Conservation (phyloP, 768 basidiomycete genomes). For the Hydnomerulius pinastri region DNA sequence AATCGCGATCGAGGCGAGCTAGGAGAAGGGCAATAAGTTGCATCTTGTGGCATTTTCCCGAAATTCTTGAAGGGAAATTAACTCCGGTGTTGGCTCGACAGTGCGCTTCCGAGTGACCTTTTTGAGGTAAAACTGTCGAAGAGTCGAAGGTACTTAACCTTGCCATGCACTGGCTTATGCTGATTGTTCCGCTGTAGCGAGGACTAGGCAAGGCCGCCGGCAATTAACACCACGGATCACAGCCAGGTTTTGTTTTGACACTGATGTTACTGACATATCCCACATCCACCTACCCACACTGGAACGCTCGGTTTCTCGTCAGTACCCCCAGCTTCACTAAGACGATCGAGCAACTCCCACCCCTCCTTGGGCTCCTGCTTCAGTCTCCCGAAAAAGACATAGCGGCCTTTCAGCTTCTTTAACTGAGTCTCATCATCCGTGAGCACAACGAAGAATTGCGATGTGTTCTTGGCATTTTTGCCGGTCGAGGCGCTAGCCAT, state of each 20-base stretch:
- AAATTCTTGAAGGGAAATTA: too few relatives aligned
- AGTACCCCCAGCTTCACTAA: conserved; percentile 34
- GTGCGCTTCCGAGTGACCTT: too few relatives aligned
- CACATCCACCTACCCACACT: conserved; percentile 48
- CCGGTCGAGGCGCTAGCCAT: conserved; percentile 51
- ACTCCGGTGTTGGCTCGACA: too few relatives aligned
- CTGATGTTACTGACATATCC: conserved; percentile 16
- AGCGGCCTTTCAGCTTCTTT: conserved; percentile 51
- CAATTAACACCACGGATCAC: background rate
- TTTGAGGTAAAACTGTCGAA: conserved; percentile 9
- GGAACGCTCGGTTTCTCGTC: conserved; percentile 37
- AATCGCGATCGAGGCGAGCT: too few relatives aligned
- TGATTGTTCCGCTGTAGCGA: too few relatives aligned
- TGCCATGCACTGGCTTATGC: too few relatives aligned
- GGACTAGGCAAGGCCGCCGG: too few relatives aligned
- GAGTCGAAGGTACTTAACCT: too few relatives aligned
- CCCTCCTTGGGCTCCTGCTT: conserved; percentile 31
- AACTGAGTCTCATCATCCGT: conserved; percentile 41
- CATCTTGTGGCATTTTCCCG: too few relatives aligned
- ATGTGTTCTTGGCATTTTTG: conserved; percentile 47
- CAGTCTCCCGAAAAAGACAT: conserved; percentile 46
- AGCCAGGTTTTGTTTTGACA: background rate
- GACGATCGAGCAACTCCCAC: conserved; percentile 34
- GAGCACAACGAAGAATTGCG: conserved; percentile 53
- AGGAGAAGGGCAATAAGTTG: too few relatives aligned